phyloP scores from a whole-genome alignment of 768 basidiomycete genomes.

The Leccinum arenicola region DNA sequence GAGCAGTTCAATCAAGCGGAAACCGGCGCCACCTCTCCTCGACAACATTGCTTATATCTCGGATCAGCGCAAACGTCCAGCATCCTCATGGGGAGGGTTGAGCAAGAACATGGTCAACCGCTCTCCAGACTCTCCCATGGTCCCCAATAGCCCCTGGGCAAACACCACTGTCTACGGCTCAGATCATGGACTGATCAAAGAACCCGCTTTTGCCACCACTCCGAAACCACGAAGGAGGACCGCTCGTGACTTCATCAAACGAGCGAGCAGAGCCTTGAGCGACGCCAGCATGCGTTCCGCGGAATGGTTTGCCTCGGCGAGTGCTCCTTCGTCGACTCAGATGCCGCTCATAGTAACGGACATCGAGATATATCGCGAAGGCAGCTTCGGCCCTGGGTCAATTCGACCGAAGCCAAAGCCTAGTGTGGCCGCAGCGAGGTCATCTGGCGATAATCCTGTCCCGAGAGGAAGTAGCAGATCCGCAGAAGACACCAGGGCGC shows the following conservation, averaged over 20 bases:
- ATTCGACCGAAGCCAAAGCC: background rate
- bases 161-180: conserved; percentile 1
- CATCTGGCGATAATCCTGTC: background rate
- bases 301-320: conserved; percentile 30
- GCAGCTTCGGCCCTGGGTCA: conserved; percentile 7
- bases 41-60: conserved; percentile 11
- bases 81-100: conserved; percentile 27
- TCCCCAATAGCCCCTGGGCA: conserved; percentile 10
- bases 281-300: conserved; percentile 31
- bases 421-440: background rate
- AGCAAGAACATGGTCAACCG: conserved; percentile 1
- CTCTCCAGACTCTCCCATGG: conserved; percentile 2
- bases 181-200: background rate
- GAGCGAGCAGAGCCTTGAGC: conserved; percentile 23
- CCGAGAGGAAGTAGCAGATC: conserved; percentile 2
- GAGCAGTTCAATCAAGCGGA: conserved; percentile 28
- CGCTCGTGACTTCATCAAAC: conserved; percentile 16
- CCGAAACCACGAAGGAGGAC: conserved; percentile 14
- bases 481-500: background rate
- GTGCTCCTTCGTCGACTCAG: conserved; percentile 7
- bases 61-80: conserved; percentile 1
- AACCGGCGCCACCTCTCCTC: conserved; percentile 31
- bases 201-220: conserved; percentile 6
- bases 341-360: conserved; percentile 17
- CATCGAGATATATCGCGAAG: conserved; percentile 29